Evolutionary conservation across 495 filamentous ascomycete species (phyloP), one percentile per base, ranked within the genome.

Genomic region (Coniosporium apollinis): DNA sequence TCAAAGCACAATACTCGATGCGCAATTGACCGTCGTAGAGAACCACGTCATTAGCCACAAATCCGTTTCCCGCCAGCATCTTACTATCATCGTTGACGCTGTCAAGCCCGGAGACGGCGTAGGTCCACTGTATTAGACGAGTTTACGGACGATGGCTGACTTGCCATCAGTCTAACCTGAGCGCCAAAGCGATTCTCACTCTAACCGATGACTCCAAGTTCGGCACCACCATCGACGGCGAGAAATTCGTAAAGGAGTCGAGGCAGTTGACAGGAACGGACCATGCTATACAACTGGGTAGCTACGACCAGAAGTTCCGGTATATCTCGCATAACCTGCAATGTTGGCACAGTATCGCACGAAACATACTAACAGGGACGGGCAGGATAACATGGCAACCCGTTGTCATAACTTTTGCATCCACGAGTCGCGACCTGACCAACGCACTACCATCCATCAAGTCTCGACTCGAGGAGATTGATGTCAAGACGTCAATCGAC

Each of bases 31-130:
- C 3, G 19, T 14, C n/a, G 56, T 47, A 70, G 53, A 59, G 65
- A 58, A 68, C 47, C 49, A 74, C 74, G 52, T 53, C 35, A 66
- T 82, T 56, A 34, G 65, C 5, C 62, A 84, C 38, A 76, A 79
- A 41, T 73, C 73, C 4, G 75, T 97, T 33, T 97, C 89, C n/a
- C 69, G 87, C 20, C 77, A 87, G 42, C 89, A 97, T 54, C 61
- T 94, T 46, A 73, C 74, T 19, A 73, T 97, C 36, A 62, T 74
- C 19, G 72, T 96, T 2, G 71, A 64, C 9, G 42, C 56, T 0
- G 77, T 89, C 4, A 55, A 62, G 21, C 57, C 72, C 5, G 79
- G 71, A 33, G 76, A 83, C 55, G 78, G 74, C 36, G 81, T 91
- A 70, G 32, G 67, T 21, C 28, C 7, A 7, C 16, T 29, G 24